phyloP scores from a whole-genome alignment of 139 green algal genomes.

The Chlamydomonas eustigma region DNA sequence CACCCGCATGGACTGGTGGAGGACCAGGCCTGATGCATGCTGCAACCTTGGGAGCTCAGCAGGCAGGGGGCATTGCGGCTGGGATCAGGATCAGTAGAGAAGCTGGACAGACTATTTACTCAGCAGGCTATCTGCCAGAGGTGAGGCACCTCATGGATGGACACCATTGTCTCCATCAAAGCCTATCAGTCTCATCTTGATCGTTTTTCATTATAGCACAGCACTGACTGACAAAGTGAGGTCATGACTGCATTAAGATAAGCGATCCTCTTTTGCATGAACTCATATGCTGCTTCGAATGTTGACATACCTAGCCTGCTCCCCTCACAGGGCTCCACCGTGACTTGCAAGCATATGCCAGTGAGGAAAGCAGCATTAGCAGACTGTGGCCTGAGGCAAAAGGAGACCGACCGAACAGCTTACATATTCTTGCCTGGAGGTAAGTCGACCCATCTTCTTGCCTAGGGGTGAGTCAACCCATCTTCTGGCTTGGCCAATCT shows the following conservation, averaged over 20 bases:
- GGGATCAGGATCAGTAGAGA: neutral
- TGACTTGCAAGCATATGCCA: conserved; percentile 30
- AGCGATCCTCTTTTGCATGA: no score
- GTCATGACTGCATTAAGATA: no score
- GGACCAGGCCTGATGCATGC: conserved; percentile 71
- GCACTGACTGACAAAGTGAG: no score
- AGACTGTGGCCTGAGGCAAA: neutral
- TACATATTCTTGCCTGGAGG: conserved; percentile 71
- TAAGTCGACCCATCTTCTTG: neutral
- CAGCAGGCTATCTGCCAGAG: conserved; percentile 22
- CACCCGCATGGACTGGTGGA: conserved; percentile 61
- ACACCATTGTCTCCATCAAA: no score
- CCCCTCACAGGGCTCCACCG: neutral
- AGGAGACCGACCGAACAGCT: conserved; percentile 42
- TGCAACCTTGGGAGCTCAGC: conserved; percentile 41
- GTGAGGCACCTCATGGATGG: no score
- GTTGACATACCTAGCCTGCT: no score
- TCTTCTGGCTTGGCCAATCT: neutral
- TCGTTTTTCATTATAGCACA: no score
- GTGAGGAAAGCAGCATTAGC: conserved; percentile 18
- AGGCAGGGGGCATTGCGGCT: conserved; percentile 19
- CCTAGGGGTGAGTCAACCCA: neutral
- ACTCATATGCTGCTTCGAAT: no score
- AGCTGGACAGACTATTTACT: neutral
- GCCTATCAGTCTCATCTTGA: no score